Percentiles rank a stretch among this genome's conserved stretches.
phyloP scores from a whole-genome alignment of 2,329 filamentous ascomycete genomes.

The Colletotrichum sp. region DNA sequence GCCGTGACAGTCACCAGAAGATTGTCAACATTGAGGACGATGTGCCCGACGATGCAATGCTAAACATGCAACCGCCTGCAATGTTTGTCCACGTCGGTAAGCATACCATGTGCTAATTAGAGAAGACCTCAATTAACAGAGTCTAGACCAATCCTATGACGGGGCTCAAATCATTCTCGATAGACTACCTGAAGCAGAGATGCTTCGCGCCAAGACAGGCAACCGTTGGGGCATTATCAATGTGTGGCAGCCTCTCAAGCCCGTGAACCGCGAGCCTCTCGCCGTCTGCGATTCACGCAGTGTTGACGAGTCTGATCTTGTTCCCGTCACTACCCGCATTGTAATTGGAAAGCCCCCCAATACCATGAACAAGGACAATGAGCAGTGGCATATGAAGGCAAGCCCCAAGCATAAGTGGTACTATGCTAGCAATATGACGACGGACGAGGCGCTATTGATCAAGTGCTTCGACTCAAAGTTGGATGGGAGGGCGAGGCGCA shows the following conservation, averaged over 20 bases:
- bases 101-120: fast-evolving
- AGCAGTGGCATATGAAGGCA: not conserved
- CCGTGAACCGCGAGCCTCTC: not conserved
- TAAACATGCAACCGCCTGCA: not conserved
- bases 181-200: not conserved
- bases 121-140: fast-evolving
- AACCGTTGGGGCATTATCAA: not conserved
- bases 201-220: not conserved
- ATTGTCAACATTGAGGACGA: not conserved
- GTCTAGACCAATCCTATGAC: not conserved
- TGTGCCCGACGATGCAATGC: not conserved
- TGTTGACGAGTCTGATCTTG: not conserved
- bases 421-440: not conserved
- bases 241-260: not conserved
- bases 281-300: not conserved
- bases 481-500: not conserved
- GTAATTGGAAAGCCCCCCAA: not conserved
- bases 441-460: not conserved
- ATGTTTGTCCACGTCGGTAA: not conserved
- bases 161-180: not conserved
- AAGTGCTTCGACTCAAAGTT: not conserved
- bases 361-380: not conserved
- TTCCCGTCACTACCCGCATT: not conserved
- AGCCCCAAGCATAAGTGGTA: not conserved
- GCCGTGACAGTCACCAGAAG: not conserved